These are phyloP conservation scores for Puccinia sorghi DNA, from an alignment of 1,284 basidiomycete genomes.

Conservation along the genomic window DNA sequence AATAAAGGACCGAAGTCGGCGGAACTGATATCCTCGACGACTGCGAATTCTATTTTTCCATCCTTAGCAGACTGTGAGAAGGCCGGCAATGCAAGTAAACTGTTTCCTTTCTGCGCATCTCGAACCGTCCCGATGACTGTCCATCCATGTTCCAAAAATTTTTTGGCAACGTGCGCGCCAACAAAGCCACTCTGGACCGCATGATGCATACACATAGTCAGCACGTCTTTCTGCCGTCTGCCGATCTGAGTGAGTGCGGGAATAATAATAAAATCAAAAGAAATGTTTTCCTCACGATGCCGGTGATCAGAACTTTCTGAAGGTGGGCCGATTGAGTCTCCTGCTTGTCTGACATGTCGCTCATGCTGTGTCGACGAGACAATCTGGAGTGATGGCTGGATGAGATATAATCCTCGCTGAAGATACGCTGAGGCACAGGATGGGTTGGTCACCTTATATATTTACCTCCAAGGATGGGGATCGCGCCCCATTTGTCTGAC, in stretches of 20 bases:
- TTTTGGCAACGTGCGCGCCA: conserved; percentile 23
- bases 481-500: not conserved
- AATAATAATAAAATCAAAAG: not conserved
- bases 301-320: conserved; percentile 26
- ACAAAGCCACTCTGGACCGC: conserved; percentile 22
- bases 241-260: not conserved
- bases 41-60: not conserved
- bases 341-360: not conserved
- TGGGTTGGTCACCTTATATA: no score
- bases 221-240: not conserved
- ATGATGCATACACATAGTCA: not conserved
- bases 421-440: no score
- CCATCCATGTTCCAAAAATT: conserved; percentile 19
- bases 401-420: no score
- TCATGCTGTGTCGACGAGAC: no score
- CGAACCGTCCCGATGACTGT: conserved; percentile 18
- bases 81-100: not conserved
- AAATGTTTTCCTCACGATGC: conserved; percentile 15
- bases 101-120: conserved; percentile 2
- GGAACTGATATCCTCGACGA: conserved; percentile 17
- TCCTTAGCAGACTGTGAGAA: conserved; percentile 5
- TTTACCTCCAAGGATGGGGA: not conserved
- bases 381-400: not conserved
- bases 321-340: not conserved
- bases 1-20: conserved; percentile 70